Base-by-base conservation (phyloP, 495 filamentous ascomycete species). In the Talaromyces wortmannii region DNA sequence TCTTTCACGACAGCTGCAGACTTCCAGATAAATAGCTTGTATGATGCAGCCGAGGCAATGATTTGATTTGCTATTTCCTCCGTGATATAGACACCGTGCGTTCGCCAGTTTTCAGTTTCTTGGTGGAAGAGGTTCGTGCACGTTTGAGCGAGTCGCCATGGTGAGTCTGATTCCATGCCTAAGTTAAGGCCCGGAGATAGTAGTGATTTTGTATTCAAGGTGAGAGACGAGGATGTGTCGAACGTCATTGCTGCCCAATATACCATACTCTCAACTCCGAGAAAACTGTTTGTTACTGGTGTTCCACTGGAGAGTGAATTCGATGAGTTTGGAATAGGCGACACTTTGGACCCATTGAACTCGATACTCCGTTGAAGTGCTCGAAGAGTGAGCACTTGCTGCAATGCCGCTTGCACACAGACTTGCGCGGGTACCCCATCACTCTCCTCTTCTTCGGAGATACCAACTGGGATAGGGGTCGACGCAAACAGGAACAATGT, bases 191-290 rank as follows among this genome's bases (percentile, higher is more conserved):
- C 59, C 2, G 59, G 52, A 0, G 59, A 61, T 17, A 61, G 55
- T 1, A 55, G 42, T 4, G 59, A 58, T 30, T 55, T 61, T 0
- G 59, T 61, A 43, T 61, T 61, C 17, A 61, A 44, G 6, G 59
- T 61, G 13, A 59, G 45, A 18, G 59, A 55, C 5, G 59, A 61
- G 16, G 59, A 61, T 1, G 59, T 61, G 30, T 61, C 59, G 40
- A 61, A 61, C 0, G 59, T 61, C 47, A 61, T 52, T 16, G 59
- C 59, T 30, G 59, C 59, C 59, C 59, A 61, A 43, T 58, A 61
- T 13, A 61, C 54, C 59, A 61, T 61, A 18, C 53, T 61, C 40
- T 61, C 59, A 30, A 61, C 55, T 3, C 54, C 43, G 17, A 61
- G 46, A 32, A 61, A 61, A 33, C 58, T 56, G 11, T 36, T 55